A percentile compares a stretch with the other conserved stretches of the same genome.
Conservation (phyloP, 2,329 filamentous ascomycete genomes). For the Xylaria sp. region DNA sequence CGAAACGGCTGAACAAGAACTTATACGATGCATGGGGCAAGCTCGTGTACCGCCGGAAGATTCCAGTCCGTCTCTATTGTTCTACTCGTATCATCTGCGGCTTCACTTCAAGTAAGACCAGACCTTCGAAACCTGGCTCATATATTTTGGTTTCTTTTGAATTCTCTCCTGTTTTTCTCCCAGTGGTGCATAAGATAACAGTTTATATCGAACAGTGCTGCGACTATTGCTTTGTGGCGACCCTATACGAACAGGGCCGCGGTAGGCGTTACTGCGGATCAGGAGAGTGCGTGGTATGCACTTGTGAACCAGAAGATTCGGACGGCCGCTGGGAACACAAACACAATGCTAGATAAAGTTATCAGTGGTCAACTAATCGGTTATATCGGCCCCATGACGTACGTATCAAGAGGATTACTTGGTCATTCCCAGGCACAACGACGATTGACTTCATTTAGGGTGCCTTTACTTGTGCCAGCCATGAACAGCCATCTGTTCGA, state of each 20-base stretch:
- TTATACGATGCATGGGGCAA: constrained; percentile 25
- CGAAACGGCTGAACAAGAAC: constrained; percentile 30
- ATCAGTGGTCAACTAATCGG: constrained; percentile 32
- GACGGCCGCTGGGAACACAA: constrained; percentile 23
- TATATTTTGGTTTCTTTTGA: neutral
- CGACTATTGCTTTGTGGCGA: constrained; percentile 29
- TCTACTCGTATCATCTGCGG: constrained; percentile 31
- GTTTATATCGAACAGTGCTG: constrained; percentile 17
- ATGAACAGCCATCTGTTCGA: constrained; percentile 36
- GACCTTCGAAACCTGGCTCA: neutral
- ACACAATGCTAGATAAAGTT: constrained; percentile 28
- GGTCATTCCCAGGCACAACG: neutral
- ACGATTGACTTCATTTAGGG: constrained; percentile 18
- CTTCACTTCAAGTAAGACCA: constrained; percentile 30
- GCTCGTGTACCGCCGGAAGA: constrained; percentile 19
- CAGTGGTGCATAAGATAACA: neutral
- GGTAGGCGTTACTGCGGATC: constrained; percentile 10
- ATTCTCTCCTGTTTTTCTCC: neutral
- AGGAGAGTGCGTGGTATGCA: constrained; percentile 24
- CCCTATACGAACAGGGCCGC: constrained; percentile 25
- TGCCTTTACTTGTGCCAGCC: constrained; percentile 32
- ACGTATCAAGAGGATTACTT: neutral
- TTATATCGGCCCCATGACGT: constrained; percentile 34
- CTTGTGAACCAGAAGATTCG: constrained; percentile 30
- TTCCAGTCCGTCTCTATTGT: constrained; percentile 25